phyloP scores from a whole-genome alignment of 345 rosid species.

The Carallia pectinifolia region DNA sequence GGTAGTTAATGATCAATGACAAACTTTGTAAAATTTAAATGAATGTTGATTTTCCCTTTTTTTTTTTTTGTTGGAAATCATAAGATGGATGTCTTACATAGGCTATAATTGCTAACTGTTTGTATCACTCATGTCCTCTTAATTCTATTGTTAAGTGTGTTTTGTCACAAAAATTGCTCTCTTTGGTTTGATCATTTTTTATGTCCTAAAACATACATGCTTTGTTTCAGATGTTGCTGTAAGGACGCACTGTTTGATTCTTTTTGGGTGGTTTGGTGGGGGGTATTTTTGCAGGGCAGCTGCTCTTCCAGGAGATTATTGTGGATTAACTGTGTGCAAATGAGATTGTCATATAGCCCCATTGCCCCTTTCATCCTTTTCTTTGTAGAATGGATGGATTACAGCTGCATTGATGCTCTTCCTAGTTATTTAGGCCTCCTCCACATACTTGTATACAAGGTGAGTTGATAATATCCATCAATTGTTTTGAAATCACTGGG shows the following conservation, averaged over 20 bases:
- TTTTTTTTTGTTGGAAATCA: too few relatives aligned
- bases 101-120: background rate
- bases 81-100: too few relatives aligned
- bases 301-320: constrained; percentile 49
- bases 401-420: constrained; percentile 52
- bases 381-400: constrained; percentile 69
- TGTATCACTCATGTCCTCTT: too few relatives aligned
- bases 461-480: constrained; percentile 1
- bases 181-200: too few relatives aligned
- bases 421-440: constrained; percentile 61
- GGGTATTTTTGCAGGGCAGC: constrained; percentile 47
- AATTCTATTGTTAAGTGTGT: too few relatives aligned
- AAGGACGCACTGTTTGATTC: too few relatives aligned
- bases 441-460: constrained; percentile 57
- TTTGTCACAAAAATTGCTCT: too few relatives aligned
- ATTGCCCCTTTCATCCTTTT: constrained; percentile 54
- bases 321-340: constrained; percentile 44
- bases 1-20: background rate
- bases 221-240: too few relatives aligned
- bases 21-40: constrained; percentile 17
- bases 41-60: too few relatives aligned
- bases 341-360: constrained; percentile 62
- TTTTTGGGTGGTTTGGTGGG: constrained; percentile 8
- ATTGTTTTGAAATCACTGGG: too few relatives aligned
- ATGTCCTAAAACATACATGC: too few relatives aligned